Conservation (phyloP, 352 stramenopile genomes). For the Pythium sp. region DNA sequence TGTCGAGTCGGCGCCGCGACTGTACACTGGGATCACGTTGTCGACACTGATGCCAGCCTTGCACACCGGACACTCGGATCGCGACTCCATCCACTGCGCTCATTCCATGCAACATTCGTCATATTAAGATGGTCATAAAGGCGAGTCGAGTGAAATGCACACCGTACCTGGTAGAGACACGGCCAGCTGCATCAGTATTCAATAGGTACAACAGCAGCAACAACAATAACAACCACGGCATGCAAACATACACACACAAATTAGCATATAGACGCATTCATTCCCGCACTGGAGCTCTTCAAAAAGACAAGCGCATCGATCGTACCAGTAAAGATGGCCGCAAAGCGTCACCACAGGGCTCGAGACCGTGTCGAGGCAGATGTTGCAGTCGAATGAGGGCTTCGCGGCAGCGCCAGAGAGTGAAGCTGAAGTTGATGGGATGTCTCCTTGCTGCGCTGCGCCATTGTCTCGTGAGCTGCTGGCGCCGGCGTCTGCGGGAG, state of each 20-base stretch:
- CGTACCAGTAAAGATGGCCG: constrained; percentile 88
- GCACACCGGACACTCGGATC: constrained; percentile 88
- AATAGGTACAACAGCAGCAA: not conserved
- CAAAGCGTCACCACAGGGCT: constrained; percentile 89
- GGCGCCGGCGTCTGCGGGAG: not conserved
- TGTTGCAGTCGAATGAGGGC: constrained; percentile 84
- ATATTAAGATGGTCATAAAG: not conserved
- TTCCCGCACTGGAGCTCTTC: not conserved
- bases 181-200: constrained; percentile 50
- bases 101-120: not conserved
- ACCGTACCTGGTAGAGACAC: constrained; percentile 76
- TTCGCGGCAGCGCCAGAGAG: constrained; percentile 12
- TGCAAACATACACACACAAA: not conserved
- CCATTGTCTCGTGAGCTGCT: not conserved
- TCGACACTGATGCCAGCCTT: constrained; percentile 88
- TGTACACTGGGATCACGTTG: constrained; percentile 90
- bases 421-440: not conserved
- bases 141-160: not conserved
- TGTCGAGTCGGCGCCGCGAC: constrained; percentile 58
- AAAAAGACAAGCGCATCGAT: not conserved
- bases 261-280: not conserved
- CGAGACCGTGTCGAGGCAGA: constrained; percentile 84
- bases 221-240: constrained; percentile 14
- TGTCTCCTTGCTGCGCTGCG: not conserved
- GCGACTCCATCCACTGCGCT: constrained; percentile 66